A percentile compares a stretch with the other conserved stretches of the same genome.
phyloP scores from a whole-genome alignment of 139 green algal genomes.

The Closterium sp. region DNA sequence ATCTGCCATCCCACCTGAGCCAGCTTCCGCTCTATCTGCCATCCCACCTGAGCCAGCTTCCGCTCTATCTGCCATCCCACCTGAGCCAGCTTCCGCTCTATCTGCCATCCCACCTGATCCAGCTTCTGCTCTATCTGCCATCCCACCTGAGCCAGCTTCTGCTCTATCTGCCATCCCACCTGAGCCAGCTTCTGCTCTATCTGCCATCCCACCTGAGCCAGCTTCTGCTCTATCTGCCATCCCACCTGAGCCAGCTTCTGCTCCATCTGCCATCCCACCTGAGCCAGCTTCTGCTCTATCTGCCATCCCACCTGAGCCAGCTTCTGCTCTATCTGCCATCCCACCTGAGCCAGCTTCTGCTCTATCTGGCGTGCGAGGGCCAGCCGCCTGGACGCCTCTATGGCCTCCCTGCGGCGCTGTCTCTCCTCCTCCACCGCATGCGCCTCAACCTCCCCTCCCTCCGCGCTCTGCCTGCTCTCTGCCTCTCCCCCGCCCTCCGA shows the following conservation, averaged over 20 bases:
- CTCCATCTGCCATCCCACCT: constrained; percentile 1
- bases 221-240: constrained; percentile 14
- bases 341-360: constrained; percentile 17
- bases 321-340: too few relatives aligned
- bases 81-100: too few relatives aligned
- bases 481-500: constrained; percentile 2
- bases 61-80: too few relatives aligned
- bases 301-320: too few relatives aligned
- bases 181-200: too few relatives aligned
- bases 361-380: constrained; percentile 4
- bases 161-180: too few relatives aligned
- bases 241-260: too few relatives aligned
- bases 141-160: too few relatives aligned
- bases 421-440: neutral
- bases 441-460: neutral
- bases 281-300: constrained; percentile 9
- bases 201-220: constrained; percentile 10
- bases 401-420: neutral
- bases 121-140: constrained; percentile 24
- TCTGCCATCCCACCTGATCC: constrained; percentile 2
- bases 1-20: constrained; percentile 2
- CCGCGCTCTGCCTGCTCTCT: neutral
- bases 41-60: too few relatives aligned
- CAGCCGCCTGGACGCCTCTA: neutral
- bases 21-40: constrained; percentile 23